Conservation (phyloP, 768 basidiomycete genomes). For the Leccinum subgranulosum region DNA sequence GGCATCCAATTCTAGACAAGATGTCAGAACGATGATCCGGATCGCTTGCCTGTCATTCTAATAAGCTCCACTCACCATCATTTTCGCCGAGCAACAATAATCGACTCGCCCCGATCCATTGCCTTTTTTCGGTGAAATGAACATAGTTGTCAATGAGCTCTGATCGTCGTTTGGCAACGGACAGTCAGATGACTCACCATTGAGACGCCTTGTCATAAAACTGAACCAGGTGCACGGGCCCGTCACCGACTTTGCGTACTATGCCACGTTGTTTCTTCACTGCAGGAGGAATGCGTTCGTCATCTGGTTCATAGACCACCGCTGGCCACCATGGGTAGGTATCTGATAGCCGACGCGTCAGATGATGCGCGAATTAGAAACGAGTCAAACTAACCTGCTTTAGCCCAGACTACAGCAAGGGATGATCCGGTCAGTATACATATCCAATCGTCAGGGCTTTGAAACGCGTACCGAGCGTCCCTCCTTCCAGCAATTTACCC, state of each 20-base stretch:
- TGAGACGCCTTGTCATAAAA: slow-evolving; percentile 71
- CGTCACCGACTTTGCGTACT: slow-evolving; percentile 36
- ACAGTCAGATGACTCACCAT: slow-evolving; percentile 43
- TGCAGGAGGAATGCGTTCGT: slow-evolving; percentile 50
- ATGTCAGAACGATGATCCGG: background rate
- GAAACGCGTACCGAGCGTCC: slow-evolving; percentile 58
- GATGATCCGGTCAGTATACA: background rate
- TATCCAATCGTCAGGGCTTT: background rate
- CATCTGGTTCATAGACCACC: slow-evolving; percentile 64
- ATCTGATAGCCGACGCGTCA: slow-evolving; percentile 39
- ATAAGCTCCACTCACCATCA: slow-evolving; percentile 46
- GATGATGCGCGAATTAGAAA: background rate
- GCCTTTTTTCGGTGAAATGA: slow-evolving; percentile 41
- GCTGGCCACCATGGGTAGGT: slow-evolving; percentile 90
- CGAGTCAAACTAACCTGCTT: slow-evolving; percentile 48
- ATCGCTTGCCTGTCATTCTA: background rate
- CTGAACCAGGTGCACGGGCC: slow-evolving; percentile 60
- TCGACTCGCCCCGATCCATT: slow-evolving; percentile 53
- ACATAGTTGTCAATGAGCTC: background rate
- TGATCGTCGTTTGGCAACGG: background rate
- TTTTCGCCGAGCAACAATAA: slow-evolving; percentile 70
- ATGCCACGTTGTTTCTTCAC: slow-evolving; percentile 28
- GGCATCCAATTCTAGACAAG: slow-evolving; percentile 55
- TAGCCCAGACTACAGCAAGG: slow-evolving; percentile 71
- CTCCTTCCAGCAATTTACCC: slow-evolving; percentile 42